These are phyloP conservation scores for Pulveroboletus sp. DNA, from an alignment of 768 basidiomycete species.

Conservation along the genomic window DNA sequence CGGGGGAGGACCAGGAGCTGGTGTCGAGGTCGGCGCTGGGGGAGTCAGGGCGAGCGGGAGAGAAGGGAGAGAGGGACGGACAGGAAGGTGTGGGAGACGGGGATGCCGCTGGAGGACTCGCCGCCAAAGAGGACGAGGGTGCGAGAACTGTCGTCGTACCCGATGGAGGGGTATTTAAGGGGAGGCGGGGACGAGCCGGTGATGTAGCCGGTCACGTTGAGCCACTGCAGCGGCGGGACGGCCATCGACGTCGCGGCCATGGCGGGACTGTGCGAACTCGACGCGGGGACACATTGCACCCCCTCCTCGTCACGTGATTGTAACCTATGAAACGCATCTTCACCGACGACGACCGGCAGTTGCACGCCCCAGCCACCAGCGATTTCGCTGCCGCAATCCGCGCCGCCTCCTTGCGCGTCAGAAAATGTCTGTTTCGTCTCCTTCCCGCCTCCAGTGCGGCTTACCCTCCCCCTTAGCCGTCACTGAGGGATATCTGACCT, in stretches of 20 bases:
- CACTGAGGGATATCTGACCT: conserved; percentile 55
- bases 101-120: conserved; percentile 60
- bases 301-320: not conserved
- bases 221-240: conserved; percentile 49
- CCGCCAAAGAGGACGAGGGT: conserved; percentile 73
- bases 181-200: conserved; percentile 54
- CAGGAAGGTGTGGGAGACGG: conserved; percentile 66
- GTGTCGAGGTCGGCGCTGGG: conserved; percentile 58
- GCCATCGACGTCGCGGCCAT: conserved; percentile 52
- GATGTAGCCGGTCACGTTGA: conserved; percentile 60
- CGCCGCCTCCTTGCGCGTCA: conserved; percentile 52
- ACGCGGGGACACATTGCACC: not conserved
- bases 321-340: conserved; percentile 34
- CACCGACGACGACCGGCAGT: conserved; percentile 31
- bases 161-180: conserved; percentile 69
- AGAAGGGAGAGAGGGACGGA: conserved; percentile 31
- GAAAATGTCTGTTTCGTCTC: conserved; percentile 49
- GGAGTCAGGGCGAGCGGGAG: conserved; percentile 3
- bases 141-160: conserved; percentile 45
- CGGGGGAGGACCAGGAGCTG: conserved; percentile 57
- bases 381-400: conserved; percentile 55
- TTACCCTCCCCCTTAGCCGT: conserved; percentile 44
- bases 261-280: conserved; percentile 38
- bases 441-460: conserved; percentile 26
- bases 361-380: conserved; percentile 38